Evolutionary conservation across 2,329 filamentous ascomycete genomes (phyloP), one percentile per base, ranked within the genome.

Genomic region (Zymoseptoria crescenta): DNA sequence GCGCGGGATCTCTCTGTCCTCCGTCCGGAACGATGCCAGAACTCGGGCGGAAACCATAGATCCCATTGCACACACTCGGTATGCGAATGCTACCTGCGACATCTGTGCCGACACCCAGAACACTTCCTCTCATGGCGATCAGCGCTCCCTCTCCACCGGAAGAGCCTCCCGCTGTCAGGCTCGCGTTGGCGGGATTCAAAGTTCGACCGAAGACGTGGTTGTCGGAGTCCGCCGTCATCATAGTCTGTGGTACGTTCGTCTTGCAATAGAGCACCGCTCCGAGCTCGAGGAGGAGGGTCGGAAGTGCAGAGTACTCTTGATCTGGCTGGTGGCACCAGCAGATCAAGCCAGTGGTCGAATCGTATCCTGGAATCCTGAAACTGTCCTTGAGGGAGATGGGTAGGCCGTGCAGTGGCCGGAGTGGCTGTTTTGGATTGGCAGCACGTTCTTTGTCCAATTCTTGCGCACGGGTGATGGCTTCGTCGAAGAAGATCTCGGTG

Each of bases 11-110:
- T 13, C 52, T 57, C 77, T 70, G 41, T 79, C 57, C 45, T 80
- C 55, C 64, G 30, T 63, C 64, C 13, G 65, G 62, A 8, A 67
- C 49, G 4, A 64, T 29, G 24, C 55, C 41, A 1, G 49, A 51
- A 19, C 54, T 64, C 1, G 66, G 65, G 16, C 59, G 51, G 49
- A 72, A 65, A 5, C 70, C 70, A 30, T 64, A 71, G 21, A 71
- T 66, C 8, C 69, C 71, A 51, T 74, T 74, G 74, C 91, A 93
- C 67, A 96, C 91, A 59, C 96, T 88, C 73, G 88, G 93, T 72
- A 96, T 94, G 67, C 86, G 84, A 69, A 95, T 87, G 56, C 74
- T 77, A 1, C 80, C 80, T 1, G 78, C 80, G 52, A 87, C 79
- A 70, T 87, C 85, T 0, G 85, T 87, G 0, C 83, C 84, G 10